These are phyloP conservation scores for Syzygium aqueum DNA, from an alignment of 345 rosid genomes.

Conservation along the genomic window DNA sequence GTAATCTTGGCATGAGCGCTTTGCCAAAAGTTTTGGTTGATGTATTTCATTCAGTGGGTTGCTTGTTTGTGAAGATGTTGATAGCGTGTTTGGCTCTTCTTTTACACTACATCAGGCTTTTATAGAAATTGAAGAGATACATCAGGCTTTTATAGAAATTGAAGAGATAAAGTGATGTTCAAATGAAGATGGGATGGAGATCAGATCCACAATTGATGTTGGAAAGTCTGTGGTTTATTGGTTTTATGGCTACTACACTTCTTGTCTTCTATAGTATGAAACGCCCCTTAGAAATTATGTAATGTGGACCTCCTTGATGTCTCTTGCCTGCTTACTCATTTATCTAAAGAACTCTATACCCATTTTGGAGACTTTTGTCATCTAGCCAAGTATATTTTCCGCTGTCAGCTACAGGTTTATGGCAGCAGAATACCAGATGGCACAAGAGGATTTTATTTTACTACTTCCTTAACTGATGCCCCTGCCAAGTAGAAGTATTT, in stretches of 20 bases:
- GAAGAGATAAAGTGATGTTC: not conserved
- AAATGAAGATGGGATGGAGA: not conserved
- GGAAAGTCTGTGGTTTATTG: not conserved
- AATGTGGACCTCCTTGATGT: not conserved
- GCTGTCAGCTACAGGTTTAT: not conserved
- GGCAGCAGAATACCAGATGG: not conserved
- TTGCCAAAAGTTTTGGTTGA: not conserved
- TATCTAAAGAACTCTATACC: not conserved
- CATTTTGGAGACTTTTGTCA: not conserved
- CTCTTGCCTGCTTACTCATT: not conserved
- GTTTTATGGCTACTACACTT: not conserved
- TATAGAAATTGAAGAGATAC: not conserved
- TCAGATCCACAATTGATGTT: not conserved
- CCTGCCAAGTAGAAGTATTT: not conserved
- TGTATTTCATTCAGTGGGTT: not conserved
- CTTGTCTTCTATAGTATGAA: not conserved
- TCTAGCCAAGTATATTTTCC: not conserved
- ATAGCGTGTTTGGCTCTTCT: not conserved
- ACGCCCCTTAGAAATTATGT: not conserved
- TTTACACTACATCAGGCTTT: not conserved
- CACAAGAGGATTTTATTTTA: not conserved
- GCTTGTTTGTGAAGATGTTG: not conserved
- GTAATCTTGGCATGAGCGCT: not conserved
- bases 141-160: not conserved
- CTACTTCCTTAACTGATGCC: not conserved